Evolutionary conservation across 106 monocot genomes (phyloP).

Genomic region (Dioscorea zingiberensis): DNA sequence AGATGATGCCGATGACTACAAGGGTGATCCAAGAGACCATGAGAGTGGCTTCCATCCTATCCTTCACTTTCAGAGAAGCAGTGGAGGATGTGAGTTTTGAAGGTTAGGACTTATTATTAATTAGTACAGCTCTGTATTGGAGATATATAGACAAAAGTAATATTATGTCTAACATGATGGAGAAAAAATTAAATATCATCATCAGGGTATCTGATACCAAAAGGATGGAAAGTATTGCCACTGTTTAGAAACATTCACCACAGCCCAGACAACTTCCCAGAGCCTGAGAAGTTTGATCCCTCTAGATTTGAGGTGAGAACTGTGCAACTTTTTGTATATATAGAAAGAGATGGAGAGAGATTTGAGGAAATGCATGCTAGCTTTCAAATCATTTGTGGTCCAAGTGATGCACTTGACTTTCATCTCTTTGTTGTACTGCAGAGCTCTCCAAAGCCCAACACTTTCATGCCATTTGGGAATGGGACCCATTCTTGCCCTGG

Average conservation of each 20-base stretch:
- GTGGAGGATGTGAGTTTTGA: slow-evolving; percentile 87
- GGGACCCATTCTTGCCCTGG: slow-evolving; percentile 94
- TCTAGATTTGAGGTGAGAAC: slow-evolving; percentile 81
- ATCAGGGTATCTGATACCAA: slow-evolving; percentile 96
- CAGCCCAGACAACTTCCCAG: slow-evolving; percentile 66
- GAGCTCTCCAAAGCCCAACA: slow-evolving; percentile 76
- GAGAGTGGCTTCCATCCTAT: slow-evolving; percentile 77
- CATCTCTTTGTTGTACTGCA: slow-evolving; percentile 3
- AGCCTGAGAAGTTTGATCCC: slow-evolving; percentile 90
- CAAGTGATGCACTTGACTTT: neutral
- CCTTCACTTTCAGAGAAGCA: slow-evolving; percentile 93
- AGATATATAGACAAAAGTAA: no score
- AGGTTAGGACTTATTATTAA: slow-evolving; percentile 27
- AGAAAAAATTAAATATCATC: no score
- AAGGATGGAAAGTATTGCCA: slow-evolving; percentile 96
- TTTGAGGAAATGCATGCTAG: no score
- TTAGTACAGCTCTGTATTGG: neutral
- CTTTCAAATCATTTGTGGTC: neutral
- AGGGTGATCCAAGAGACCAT: slow-evolving; percentile 93
- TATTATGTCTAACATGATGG: no score
- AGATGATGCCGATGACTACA: slow-evolving; percentile 65
- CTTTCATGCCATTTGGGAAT: slow-evolving; percentile 87
- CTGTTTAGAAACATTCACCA: slow-evolving; percentile 95
- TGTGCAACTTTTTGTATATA: neutral
- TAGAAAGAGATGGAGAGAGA: neutral